Base-by-base conservation (phyloP, 495 filamentous ascomycete genomes). In the Margaritispora aquatica region DNA sequence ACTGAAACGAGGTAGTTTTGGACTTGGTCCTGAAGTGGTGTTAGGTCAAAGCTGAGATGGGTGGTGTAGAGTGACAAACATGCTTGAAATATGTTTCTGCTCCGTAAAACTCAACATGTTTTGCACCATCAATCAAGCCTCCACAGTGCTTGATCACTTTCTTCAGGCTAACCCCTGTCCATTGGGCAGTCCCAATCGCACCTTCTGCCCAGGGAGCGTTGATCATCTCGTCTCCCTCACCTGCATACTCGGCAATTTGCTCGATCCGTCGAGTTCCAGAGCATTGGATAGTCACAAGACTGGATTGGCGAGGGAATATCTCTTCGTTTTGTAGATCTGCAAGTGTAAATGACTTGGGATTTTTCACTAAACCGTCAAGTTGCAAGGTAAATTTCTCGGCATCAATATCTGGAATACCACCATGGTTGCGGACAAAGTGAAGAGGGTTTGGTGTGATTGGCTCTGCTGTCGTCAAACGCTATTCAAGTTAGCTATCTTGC, bases 61-160 rank as follows among this genome's bases (percentile, higher is more conserved):
- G 38, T 8, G 17, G 4, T 44, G 15, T 8, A 17, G n/a, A 31
- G 17, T 2, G 4, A 51, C 57, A 9, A 47, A 52, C 60, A 21
- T 59, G 79, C 62, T 87, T 88, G 72, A 88, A 82, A 64, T 88
- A 88, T 0, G 84, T 85, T 26, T 89, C 86, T 0, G 77, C 83
- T 1, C 86, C 86, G 38, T 78, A 81, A 23, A 88, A 70, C 63
- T 89, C 84, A 11, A 88, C 66, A 57, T 89, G 84, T 60, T 77
- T 77, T 2, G 75, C 83, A 3, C 70, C 74, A 5, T 77, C 73
- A 17, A 76, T 58, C 1, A 87, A 70, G 0, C 83, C 84, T 11
- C 84, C 85, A 59, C 84, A 87, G 54, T 82, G 65, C 60, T 87
- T 86, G 67, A 89, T 83, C 20, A 87, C 70, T 60, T 84, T 86